These are phyloP conservation scores for Globisporangium paddicum DNA, from an alignment of 352 stramenopile genomes.

Conservation along the genomic window DNA sequence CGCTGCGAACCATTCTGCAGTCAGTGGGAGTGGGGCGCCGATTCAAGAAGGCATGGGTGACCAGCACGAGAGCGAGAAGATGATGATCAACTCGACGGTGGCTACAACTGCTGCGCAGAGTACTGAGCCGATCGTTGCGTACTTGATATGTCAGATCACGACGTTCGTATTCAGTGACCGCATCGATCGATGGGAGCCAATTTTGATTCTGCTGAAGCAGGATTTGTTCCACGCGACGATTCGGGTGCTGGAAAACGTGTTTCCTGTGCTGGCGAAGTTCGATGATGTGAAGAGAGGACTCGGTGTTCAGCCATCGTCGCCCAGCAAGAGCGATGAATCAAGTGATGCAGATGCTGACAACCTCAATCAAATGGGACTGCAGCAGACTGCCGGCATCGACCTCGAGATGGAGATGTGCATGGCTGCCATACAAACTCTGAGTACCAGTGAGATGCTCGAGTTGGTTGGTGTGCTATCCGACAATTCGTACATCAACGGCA, in stretches of 20 bases:
- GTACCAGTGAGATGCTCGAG: constrained; percentile 58
- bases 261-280: constrained; percentile 61
- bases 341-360: not conserved
- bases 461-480: constrained; percentile 49
- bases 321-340: constrained; percentile 8
- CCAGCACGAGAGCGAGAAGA: constrained; percentile 6
- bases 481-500: constrained; percentile 72
- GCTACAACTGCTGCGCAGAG: constrained; percentile 44
- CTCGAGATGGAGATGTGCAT: constrained; percentile 66
- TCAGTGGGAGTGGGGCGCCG: constrained; percentile 27
- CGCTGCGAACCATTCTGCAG: not conserved
- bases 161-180: constrained; percentile 51
- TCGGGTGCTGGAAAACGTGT: constrained; percentile 67
- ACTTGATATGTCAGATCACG: constrained; percentile 69
- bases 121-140: constrained; percentile 81
- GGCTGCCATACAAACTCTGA: constrained; percentile 62
- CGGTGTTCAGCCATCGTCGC: constrained; percentile 9
- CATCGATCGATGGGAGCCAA: constrained; percentile 79
- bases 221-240: constrained; percentile 54
- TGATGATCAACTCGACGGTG: constrained; percentile 18
- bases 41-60: constrained; percentile 16
- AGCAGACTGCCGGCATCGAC: constrained; percentile 18
- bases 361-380: not conserved
- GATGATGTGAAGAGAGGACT: constrained; percentile 31
- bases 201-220: constrained; percentile 71